These are phyloP conservation scores for Diatrype stigma DNA, from an alignment of 2,329 filamentous ascomycete species.

Conservation along the genomic window DNA sequence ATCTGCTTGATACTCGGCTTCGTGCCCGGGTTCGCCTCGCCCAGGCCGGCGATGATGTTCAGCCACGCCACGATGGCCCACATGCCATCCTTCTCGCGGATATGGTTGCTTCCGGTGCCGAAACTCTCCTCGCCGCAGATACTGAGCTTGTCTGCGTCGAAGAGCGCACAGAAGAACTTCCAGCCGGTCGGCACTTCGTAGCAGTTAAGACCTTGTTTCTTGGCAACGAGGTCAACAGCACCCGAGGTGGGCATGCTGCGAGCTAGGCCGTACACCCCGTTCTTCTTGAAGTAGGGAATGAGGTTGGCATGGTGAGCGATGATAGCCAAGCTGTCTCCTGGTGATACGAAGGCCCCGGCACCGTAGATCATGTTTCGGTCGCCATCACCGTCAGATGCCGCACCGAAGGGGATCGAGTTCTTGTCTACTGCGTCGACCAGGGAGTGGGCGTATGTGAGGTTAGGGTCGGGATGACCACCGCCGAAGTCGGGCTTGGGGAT, in stretches of 20 bases:
- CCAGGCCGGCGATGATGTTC: conserved; percentile 95
- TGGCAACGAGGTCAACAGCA: conserved; percentile 91
- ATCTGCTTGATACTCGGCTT: conserved; percentile 93
- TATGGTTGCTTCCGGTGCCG: conserved; percentile 96
- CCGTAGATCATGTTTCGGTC: conserved; percentile 99
- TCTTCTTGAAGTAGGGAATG: conserved; percentile 97
- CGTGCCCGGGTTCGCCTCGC: conserved; percentile 71
- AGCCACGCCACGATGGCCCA: conserved; percentile 98
- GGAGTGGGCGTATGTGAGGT: conserved; percentile 93
- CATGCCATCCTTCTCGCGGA: conserved; percentile 96
- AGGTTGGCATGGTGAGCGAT: conserved; percentile 95
- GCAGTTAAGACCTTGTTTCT: conserved; percentile 84
- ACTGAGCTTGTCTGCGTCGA: conserved; percentile 91
- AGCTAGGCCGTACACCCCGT: conserved; percentile 91
- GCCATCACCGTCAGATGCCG: conserved; percentile 92
- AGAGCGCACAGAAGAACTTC: conserved; percentile 98
- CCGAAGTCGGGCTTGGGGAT: conserved; percentile 90
- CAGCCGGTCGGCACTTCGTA: conserved; percentile 98
- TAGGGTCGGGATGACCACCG: conserved; percentile 95
- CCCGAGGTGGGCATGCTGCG: conserved; percentile 97
- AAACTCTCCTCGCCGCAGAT: conserved; percentile 99
- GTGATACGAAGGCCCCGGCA: conserved; percentile 91
- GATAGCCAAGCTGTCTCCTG: conserved; percentile 94
- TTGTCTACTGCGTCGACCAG: conserved; percentile 92
- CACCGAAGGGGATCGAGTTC: conserved; percentile 89